Evolutionary conservation across 306 rosid species (phyloP), one percentile per base, ranked within the genome.

Genomic region (Crataegus laevigata): DNA sequence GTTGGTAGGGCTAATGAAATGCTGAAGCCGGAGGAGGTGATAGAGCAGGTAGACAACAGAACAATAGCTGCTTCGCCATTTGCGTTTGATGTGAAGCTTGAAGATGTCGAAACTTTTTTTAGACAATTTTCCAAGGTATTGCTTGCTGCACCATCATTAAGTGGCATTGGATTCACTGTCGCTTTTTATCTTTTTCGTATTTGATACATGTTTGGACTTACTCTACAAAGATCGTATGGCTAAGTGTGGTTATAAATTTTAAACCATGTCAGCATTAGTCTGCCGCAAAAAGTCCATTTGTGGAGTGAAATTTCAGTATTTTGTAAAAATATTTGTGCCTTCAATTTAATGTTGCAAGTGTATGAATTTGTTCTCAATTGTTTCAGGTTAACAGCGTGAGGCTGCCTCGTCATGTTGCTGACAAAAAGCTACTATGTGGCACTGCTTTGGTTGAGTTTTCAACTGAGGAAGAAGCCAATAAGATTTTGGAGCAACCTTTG

Each of bases 351-450:
- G 21, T 73, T 45, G 38, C n/a, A 2, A 60, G 19, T 38, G 21
- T 57, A 40, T 40, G 29, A 50, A 64, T 14, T 71, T 82, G 42
- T 52, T n/a, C 78, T 36, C 47, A 21, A 30, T 52, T 30, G 42
- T 75, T 82, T 83, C 92, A 93, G 98, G 91, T 93, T 68, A 91
- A 83, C 79, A 93, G 97, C 69, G 91, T 93, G 69, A 85, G 98
- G 83, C 85, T 93, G 65, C 96, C 96, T 22, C 98, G 96, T 66
- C 92, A 89, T 82, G 89, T 93, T 77, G 89, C 93, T 14, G 96
- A 93, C 84, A 93, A 91, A 71, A 91, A 80, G 79, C 63, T 88
- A 75, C 88, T 91, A 72, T 89, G 97, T 58, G 98, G 98, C 72
- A 84, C 91, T 69, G 96, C 92, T 36, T 87, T 93, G 78, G 77